phyloP scores from a whole-genome alignment of 257 asterid species.

The Solanum sitiens region DNA sequence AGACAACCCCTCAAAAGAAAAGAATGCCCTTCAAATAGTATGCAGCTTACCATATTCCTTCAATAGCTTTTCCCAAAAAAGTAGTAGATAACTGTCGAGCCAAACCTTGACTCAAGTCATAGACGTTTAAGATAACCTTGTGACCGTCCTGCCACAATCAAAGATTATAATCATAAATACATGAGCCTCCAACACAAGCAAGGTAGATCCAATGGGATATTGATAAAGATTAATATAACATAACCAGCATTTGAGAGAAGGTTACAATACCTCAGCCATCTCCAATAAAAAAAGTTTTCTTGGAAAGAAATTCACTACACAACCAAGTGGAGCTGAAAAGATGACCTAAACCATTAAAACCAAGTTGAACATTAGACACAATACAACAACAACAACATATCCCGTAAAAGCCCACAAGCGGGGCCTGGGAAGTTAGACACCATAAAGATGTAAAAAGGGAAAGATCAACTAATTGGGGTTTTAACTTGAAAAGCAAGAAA shows the following conservation, averaged over 20 bases:
- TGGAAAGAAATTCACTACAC: background rate
- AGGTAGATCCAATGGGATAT: background rate
- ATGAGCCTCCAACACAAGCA: background rate
- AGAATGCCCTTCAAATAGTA: background rate
- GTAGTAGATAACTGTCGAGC: constrained; percentile 80
- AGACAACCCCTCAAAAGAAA: background rate
- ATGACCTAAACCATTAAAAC: constrained; percentile 7
- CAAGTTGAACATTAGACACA: background rate
- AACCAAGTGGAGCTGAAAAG: constrained; percentile 3
- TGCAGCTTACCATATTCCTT: constrained; percentile 75
- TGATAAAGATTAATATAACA: background rate
- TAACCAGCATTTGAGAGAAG: background rate
- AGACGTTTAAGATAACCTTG: constrained; percentile 73
- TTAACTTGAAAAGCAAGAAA: background rate
- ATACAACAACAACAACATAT: background rate
- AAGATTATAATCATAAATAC: background rate
- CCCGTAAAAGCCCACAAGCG: background rate
- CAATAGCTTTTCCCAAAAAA: constrained; percentile 84
- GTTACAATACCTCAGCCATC: constrained; percentile 47
- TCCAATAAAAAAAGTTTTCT: background rate
- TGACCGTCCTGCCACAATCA: constrained; percentile 56
- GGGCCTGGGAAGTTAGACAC: background rate
- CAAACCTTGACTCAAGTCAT: constrained; percentile 91
- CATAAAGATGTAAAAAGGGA: background rate
- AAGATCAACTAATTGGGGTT: background rate